A percentile compares a stretch with the other conserved stretches of the same genome.
Conservation (phyloP, 73 alveolate species). For the Tetrahymena elliotti region DNA sequence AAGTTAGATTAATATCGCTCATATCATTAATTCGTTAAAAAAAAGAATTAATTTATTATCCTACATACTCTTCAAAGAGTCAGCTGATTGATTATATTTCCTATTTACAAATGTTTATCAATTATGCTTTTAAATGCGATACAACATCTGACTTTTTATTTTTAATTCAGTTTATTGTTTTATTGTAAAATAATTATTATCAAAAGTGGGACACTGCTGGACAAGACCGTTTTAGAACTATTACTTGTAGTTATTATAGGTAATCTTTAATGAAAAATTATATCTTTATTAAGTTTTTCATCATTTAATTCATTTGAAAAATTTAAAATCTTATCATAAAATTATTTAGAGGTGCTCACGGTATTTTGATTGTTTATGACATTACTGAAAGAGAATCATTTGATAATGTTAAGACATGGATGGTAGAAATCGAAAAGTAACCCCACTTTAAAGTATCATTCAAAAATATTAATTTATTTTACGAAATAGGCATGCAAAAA, state of each 20-base stretch:
- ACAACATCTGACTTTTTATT: background rate
- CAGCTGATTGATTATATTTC: background rate
- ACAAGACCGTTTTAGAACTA: conserved; percentile 70
- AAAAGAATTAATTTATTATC: background rate
- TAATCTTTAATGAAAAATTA: background rate
- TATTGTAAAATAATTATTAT: background rate
- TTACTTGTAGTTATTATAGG: conserved; percentile 52
- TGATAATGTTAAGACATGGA: conserved; percentile 74
- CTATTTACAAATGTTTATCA: background rate
- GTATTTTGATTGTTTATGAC: conserved; percentile 71
- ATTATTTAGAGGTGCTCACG: conserved; percentile 61
- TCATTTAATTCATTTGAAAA: background rate
- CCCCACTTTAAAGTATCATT: background rate
- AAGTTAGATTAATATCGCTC: background rate
- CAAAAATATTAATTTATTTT: background rate
- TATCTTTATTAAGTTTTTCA: background rate
- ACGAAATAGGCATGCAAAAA: conserved; percentile 24
- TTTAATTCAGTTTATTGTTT: too few species aligned
- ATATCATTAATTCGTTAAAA: background rate
- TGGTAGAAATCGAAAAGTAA: conserved; percentile 71
- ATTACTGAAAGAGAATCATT: conserved; percentile 73
- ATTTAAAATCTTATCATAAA: too few species aligned
- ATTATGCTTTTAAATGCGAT: background rate
- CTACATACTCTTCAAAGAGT: background rate
- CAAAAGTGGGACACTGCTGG: conserved; percentile 81